These are phyloP conservation scores for Monosporascus sp. DNA, from an alignment of 2,329 filamentous ascomycete species.

Conservation along the genomic window DNA sequence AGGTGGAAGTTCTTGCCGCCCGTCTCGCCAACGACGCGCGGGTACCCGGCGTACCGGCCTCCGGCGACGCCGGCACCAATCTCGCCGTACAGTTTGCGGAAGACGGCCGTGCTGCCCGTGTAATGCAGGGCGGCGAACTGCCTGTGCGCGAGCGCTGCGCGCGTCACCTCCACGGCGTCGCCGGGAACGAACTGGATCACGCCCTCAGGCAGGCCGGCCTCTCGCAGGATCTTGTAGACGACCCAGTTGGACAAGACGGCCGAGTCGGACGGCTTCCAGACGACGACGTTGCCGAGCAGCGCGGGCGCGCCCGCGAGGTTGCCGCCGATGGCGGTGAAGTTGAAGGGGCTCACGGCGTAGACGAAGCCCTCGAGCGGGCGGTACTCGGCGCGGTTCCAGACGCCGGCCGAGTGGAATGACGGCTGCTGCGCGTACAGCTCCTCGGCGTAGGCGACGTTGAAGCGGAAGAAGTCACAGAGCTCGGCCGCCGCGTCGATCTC, in stretches of 20 bases:
- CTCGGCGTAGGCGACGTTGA: slow-evolving; percentile 91
- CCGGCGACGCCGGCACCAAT: slow-evolving; percentile 79
- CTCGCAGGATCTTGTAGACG: slow-evolving; percentile 82
- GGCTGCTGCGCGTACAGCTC: slow-evolving; percentile 88
- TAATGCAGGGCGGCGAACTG: slow-evolving; percentile 91
- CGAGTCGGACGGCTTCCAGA: slow-evolving; percentile 94
- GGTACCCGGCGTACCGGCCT: slow-evolving; percentile 79
- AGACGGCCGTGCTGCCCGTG: slow-evolving; percentile 88
- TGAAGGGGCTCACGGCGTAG: slow-evolving; percentile 91
- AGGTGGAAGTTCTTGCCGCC: slow-evolving; percentile 94
- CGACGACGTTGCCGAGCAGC: slow-evolving; percentile 86
- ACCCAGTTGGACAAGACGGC: slow-evolving; percentile 90
- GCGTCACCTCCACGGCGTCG: slow-evolving; percentile 78
- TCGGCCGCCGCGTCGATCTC: slow-evolving; percentile 96
- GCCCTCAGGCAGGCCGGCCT: slow-evolving; percentile 82
- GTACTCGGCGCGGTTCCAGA: slow-evolving; percentile 92
- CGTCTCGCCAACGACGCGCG: slow-evolving; percentile 84
- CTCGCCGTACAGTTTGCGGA: slow-evolving; percentile 81
- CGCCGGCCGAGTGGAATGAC: slow-evolving; percentile 71
- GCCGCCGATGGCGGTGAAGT: slow-evolving; percentile 92
- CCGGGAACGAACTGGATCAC: slow-evolving; percentile 94
- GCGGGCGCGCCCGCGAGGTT: slow-evolving; percentile 82
- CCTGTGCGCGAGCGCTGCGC: slow-evolving; percentile 67
- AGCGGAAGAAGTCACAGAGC: slow-evolving; percentile 85
- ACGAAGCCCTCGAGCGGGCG: slow-evolving; percentile 91